A percentile compares a stretch with the other conserved stretches of the same genome.
Conservation (phyloP, 2,329 filamentous ascomycete genomes). For the Plectosphaerella cucumerina region DNA sequence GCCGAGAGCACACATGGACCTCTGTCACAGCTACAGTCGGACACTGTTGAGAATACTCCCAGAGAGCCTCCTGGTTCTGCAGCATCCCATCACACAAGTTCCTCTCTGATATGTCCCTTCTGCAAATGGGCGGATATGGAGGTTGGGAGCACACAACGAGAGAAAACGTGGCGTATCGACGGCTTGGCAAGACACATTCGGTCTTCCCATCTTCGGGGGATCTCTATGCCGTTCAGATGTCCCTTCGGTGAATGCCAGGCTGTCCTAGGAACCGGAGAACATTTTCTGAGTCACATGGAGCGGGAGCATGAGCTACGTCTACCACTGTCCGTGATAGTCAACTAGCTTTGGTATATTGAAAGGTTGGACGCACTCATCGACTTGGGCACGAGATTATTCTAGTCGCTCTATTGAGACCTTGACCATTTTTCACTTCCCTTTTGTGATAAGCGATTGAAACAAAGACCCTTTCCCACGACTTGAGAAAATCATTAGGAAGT, state of each 20-base stretch:
- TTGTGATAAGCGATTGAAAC: too few relatives aligned
- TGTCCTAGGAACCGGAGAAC: not conserved
- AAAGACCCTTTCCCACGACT: too few relatives aligned
- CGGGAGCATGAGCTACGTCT: not conserved
- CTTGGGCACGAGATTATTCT: too few relatives aligned
- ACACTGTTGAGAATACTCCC: not conserved
- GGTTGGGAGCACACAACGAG: not conserved
- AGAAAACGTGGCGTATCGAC: constrained; percentile 1
- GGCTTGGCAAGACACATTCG: not conserved
- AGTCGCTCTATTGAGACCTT: too few relatives aligned
- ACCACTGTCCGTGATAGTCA: too few relatives aligned
- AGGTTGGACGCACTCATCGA: too few relatives aligned
- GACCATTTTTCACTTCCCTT: too few relatives aligned
- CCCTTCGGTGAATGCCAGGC: not conserved
- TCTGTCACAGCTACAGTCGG: not conserved
- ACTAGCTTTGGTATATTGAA: too few relatives aligned
- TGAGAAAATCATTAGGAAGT: too few relatives aligned
- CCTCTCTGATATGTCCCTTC: not conserved
- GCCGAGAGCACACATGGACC: not conserved
- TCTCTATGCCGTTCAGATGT: not conserved
- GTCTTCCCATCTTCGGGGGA: not conserved
- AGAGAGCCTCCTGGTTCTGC: not conserved
- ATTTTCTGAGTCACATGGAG: not conserved
- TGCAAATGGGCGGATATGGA: not conserved
- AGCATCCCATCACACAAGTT: not conserved